Evolutionary conservation across 352 stramenopile species (phyloP), one percentile per base, ranked within the genome.

Genomic region (Globisporangium middletonii): DNA sequence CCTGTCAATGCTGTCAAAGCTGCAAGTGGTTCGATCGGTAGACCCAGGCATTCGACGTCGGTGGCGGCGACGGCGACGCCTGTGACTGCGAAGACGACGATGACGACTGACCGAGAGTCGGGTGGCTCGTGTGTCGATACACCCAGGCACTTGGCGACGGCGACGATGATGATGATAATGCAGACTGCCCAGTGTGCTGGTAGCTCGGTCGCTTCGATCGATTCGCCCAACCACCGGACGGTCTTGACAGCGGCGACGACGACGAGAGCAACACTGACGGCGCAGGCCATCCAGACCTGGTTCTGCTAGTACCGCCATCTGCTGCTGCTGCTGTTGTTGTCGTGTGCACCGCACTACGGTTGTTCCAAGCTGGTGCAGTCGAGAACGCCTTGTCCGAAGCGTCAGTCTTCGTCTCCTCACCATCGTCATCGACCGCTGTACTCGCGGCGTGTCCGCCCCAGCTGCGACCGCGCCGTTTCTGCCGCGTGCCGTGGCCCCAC

Each of bases 1-100:
- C n/a, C n/a, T n/a, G n/a, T 38, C 23, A 23, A 23, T 1, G 23
- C 23, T 19, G 33, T n/a, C 54, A 60, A 26, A 60, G 37, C 18
- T 50, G 35, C 26, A 60, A 37, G n/a, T 49, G 55, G 15, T 41
- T 55, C 12, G 55, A 54, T 18, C 47, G 47, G 26, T 49, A 60
- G 23, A 54, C 45, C 47, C 55, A 60, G 33, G 46, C 13, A 4
- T 8, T 11, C 13, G 26, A 33, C 1, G 16, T 16, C n/a, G 27
- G 28, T 5, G 52, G 37, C 6, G 7, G 13, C 12, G 44, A 30
- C 4, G 30, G 30, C 30, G 30, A 35, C 23, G 23, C 23, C 23
- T 35, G 30, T 8, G 30, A 35, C 0, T 35, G 23, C 1, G 23
- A 23, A 23, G 23, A 23, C 23, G 23, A 23, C 30, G 30, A 35